A percentile compares a stretch with the other conserved stretches of the same genome.
Evolutionary conservation across 225 moss, liverwort and hornwort genomes (phyloP).

Genomic region (Lunularia cruciata): DNA sequence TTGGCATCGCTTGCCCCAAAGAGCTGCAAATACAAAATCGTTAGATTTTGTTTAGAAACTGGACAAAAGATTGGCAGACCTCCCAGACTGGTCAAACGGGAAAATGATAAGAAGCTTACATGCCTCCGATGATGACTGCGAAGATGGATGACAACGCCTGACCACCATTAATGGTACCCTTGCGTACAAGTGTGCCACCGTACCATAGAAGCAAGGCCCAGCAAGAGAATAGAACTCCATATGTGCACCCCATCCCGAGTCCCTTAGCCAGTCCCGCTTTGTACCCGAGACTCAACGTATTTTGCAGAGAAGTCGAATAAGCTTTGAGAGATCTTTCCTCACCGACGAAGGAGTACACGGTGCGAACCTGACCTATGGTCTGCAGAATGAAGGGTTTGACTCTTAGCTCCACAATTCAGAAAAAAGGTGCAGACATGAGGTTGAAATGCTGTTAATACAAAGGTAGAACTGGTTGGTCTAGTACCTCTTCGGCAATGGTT

Average conservation of each 20-base stretch:
- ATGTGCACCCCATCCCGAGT: slow-evolving; percentile 41
- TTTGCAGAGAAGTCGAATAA: slow-evolving; percentile 26
- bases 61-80: not conserved
- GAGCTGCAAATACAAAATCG: slow-evolving; percentile 16
- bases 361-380: slow-evolving; percentile 41
- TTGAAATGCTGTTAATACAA: not conserved
- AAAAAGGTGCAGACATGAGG: not conserved
- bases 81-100: too few species aligned
- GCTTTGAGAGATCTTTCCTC: slow-evolving; percentile 32
- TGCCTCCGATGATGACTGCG: slow-evolving; percentile 41
- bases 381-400: slow-evolving; percentile 18
- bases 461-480: too few species aligned
- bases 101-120: slow-evolving; percentile 31
- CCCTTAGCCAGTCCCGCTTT: slow-evolving; percentile 42
- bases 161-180: slow-evolving; percentile 30
- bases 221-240: slow-evolving; percentile 33
- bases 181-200: slow-evolving; percentile 38
- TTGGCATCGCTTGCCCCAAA: slow-evolving; percentile 49
- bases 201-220: slow-evolving; percentile 55
- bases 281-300: slow-evolving; percentile 31
- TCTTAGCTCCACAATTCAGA: too few species aligned
- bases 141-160: slow-evolving; percentile 33
- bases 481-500: slow-evolving; percentile 42
- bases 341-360: slow-evolving; percentile 46
- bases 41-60: too few species aligned